Conservation (phyloP, 2,329 filamentous ascomycete species). For the Teratosphaeria gauchensis region DNA sequence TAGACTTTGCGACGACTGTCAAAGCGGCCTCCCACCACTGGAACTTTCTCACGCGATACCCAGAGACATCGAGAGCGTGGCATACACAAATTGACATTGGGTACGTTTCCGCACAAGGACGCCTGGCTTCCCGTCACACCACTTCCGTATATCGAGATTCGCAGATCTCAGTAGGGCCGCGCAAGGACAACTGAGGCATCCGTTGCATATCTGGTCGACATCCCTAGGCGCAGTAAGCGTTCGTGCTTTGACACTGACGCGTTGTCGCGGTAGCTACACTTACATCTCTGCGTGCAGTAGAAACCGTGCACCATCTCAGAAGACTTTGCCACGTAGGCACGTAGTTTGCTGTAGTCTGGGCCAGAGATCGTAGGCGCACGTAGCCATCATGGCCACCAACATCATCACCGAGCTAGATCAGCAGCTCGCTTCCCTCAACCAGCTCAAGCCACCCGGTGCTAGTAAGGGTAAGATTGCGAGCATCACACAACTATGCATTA, state of each 20-base stretch:
- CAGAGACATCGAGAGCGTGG: neutral
- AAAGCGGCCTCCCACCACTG: neutral
- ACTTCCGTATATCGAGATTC: neutral
- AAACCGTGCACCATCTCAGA: neutral
- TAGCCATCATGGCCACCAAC: conserved; percentile 40
- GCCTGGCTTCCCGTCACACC: neutral
- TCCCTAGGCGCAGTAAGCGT: neutral
- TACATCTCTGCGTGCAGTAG: neutral
- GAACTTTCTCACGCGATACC: neutral
- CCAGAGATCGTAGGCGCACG: neutral
- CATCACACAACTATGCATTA: conserved; percentile 78
- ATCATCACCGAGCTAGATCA: conserved; percentile 85
- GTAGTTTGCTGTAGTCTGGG: neutral
- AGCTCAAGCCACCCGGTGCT: conserved; percentile 84
- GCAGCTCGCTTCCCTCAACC: conserved; percentile 83
- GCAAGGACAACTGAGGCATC: neutral
- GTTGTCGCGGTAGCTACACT: neutral
- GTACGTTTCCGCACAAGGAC: neutral
- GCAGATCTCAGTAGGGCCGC: neutral
- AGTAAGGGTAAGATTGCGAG: conserved; percentile 84
- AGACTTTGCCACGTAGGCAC: neutral
- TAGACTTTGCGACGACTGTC: neutral
- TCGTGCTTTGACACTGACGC: neutral
- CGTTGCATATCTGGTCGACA: neutral
- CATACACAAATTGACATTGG: neutral